Conservation (phyloP, 371 early-diverging fungal genomes). For the Smittium culicis region DNA sequence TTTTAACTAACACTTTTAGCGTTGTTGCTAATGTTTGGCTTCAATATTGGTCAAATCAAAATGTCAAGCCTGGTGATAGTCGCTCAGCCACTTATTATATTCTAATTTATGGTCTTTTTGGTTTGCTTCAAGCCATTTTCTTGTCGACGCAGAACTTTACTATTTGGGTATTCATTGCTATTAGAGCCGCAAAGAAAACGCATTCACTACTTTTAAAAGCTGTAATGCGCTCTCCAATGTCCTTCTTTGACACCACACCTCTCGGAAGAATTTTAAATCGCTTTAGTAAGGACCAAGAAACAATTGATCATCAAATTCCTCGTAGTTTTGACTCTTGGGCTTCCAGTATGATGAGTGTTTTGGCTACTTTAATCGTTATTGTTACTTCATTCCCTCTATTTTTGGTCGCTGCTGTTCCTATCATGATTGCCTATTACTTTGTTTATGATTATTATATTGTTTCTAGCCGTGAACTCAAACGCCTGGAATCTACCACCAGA, state of each 20-base stretch:
- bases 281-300: constrained; percentile 76
- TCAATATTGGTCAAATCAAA: constrained; percentile 49
- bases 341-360: constrained; percentile 19
- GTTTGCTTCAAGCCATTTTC: constrained; percentile 46
- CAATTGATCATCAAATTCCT: constrained; percentile 64
- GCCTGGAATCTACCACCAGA: constrained; percentile 59
- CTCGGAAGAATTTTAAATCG: constrained; percentile 71
- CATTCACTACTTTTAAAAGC: constrained; percentile 27
- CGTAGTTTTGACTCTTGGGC: constrained; percentile 25
- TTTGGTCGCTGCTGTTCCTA: constrained; percentile 28
- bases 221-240: constrained; percentile 63
- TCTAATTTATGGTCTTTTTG: constrained; percentile 64
- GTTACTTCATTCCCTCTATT: constrained; percentile 38
- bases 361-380: constrained; percentile 20
- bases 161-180: constrained; percentile 69
- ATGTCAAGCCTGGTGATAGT: constrained; percentile 11
- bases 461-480: constrained; percentile 74
- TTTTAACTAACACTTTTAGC: constrained; percentile 24
- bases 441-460: constrained; percentile 48
- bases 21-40: constrained; percentile 54
- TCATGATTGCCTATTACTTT: constrained; percentile 32
- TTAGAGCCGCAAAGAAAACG: constrained; percentile 48
- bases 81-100: constrained; percentile 40
- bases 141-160: constrained; percentile 56
- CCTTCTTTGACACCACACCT: constrained; percentile 80